Evolutionary conservation across 2,329 filamentous ascomycete species (phyloP).

Genomic region (Diaporthe sp.): DNA sequence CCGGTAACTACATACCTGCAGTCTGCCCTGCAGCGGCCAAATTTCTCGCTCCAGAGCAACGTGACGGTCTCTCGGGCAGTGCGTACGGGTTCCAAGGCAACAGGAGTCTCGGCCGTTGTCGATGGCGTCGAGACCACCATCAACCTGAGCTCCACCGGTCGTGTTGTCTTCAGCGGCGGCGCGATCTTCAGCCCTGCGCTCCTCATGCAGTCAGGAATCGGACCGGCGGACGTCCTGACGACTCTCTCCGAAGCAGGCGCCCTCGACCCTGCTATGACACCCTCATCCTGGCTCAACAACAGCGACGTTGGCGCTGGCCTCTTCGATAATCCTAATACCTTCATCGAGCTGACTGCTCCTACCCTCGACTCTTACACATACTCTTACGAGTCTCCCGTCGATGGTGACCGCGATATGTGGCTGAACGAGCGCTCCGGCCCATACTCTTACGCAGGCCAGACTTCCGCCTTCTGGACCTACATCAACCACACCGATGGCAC

Average conservation of each 20-base stretch:
- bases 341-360: constrained; percentile 59
- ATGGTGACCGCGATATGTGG: constrained; percentile 59
- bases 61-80: constrained; percentile 75
- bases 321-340: constrained; percentile 69
- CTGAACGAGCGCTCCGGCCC: constrained; percentile 62
- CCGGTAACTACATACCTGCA: constrained; percentile 80
- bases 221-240: constrained; percentile 43
- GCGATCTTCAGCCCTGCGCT: constrained; percentile 49
- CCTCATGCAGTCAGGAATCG: constrained; percentile 56
- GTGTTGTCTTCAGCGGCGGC: constrained; percentile 53
- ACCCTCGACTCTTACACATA: constrained; percentile 61
- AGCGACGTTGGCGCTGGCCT: constrained; percentile 61
- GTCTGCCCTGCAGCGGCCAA: constrained; percentile 67
- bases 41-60: constrained; percentile 77
- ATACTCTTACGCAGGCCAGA: constrained; percentile 65
- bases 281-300: constrained; percentile 62
- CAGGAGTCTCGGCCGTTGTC: constrained; percentile 66
- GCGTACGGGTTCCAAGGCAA: constrained; percentile 71
- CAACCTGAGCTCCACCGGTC: constrained; percentile 48
- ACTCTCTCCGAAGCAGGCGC: constrained; percentile 34
- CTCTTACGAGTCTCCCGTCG: constrained; percentile 57
- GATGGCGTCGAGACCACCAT: constrained; percentile 53
- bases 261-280: constrained; percentile 42
- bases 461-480: constrained; percentile 65
- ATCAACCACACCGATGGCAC: constrained; percentile 56